A percentile compares a stretch with the other conserved stretches of the same genome.
Conservation (phyloP, 805 yeast species). For the Candida sphagnicola region DNA sequence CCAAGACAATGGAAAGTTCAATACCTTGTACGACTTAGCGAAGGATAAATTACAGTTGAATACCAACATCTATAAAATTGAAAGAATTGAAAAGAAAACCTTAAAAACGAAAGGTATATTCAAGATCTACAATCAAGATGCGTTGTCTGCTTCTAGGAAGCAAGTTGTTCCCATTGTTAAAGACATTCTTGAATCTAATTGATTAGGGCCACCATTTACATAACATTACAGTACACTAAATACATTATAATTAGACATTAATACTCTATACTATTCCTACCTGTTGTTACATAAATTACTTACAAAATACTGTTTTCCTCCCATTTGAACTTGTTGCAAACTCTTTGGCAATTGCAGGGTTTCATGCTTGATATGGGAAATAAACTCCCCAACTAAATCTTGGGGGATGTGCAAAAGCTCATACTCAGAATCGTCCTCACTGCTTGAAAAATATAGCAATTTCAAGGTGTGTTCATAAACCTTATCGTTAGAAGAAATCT, state of each 20-base stretch:
- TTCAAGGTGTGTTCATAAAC: slow-evolving; percentile 23
- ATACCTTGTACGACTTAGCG: slow-evolving; percentile 17
- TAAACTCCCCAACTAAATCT: slow-evolving; percentile 14
- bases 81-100: slow-evolving; percentile 8
- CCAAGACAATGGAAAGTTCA: slow-evolving; percentile 10
- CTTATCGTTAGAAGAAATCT: slow-evolving; percentile 18
- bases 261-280: not conserved
- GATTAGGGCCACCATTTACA: too few relatives aligned
- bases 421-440: slow-evolving; percentile 12
- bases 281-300: not conserved
- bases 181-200: slow-evolving; percentile 20
- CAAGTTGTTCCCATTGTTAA: slow-evolving; percentile 72
- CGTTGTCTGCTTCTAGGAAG: slow-evolving; percentile 69
- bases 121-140: slow-evolving; percentile 41
- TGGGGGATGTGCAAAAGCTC: slow-evolving; percentile 13
- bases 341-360: slow-evolving; percentile 18
- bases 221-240: too few relatives aligned
- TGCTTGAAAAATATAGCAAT: slow-evolving; percentile 18
- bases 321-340: slow-evolving; percentile 7
- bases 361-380: slow-evolving; percentile 10
- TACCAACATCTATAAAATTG: slow-evolving; percentile 18
- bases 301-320: not conserved
- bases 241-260: too few relatives aligned
- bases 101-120: slow-evolving; percentile 11
- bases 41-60: slow-evolving; percentile 20